Conservation (phyloP, 345 rosid genomes). For the Nephelium lappaceum region DNA sequence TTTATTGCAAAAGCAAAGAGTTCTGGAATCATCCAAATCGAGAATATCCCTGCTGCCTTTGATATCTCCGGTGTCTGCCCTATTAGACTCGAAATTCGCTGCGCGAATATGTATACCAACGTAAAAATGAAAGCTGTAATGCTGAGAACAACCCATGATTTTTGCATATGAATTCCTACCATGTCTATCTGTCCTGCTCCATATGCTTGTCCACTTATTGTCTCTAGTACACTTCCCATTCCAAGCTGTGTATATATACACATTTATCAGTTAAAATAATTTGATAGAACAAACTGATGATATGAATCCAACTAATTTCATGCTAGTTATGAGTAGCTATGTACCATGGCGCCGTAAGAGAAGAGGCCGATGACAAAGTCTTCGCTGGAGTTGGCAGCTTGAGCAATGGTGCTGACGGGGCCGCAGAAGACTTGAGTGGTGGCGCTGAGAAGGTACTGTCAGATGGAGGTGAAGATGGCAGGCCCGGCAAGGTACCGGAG, state of each 20-base stretch:
- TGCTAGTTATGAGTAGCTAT: too few species aligned
- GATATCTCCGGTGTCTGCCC: conserved; percentile 77
- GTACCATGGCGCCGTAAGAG: conserved; percentile 84
- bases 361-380: conserved; percentile 88
- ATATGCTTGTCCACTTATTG: conserved; percentile 86
- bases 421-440: conserved; percentile 75
- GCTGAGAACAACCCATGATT: conserved; percentile 68
- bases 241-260: conserved; percentile 53
- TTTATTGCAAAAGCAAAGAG: conserved; percentile 69
- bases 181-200: conserved; percentile 76
- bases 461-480: conserved; percentile 83
- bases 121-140: conserved; percentile 49
- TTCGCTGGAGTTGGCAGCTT: conserved; percentile 81
- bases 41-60: conserved; percentile 60
- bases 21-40: conserved; percentile 89
- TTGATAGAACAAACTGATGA: too few species aligned
- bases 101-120: conserved; percentile 66
- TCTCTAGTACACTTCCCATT: conserved; percentile 92
- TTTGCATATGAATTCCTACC: conserved; percentile 80
- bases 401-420: conserved; percentile 72
- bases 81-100: conserved; percentile 46
- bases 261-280: too few species aligned
- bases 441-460: conserved; percentile 87
- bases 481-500: conserved; percentile 93
- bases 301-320: too few species aligned